Conservation (phyloP, 495 filamentous ascomycete genomes). For the Aspergillus bertholletiae region DNA sequence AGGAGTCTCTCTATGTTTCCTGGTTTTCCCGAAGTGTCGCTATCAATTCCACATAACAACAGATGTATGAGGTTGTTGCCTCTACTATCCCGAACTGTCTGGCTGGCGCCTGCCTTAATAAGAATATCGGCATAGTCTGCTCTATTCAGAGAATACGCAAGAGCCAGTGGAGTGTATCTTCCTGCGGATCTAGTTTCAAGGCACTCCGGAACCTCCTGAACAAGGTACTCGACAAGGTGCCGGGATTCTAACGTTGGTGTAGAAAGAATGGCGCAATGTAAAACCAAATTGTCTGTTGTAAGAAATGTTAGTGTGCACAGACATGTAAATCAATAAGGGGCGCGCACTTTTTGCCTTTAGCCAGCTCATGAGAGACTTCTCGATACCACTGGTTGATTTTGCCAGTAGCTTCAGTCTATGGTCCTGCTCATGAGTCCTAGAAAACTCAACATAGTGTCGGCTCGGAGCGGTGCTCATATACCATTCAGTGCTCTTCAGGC, state of each 20-base stretch:
- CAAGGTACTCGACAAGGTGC: constrained; percentile 58
- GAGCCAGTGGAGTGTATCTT: constrained; percentile 58
- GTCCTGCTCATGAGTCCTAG: constrained; percentile 53
- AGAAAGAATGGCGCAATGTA: constrained; percentile 62
- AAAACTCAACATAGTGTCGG: constrained; percentile 60
- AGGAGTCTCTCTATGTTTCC: constrained; percentile 41
- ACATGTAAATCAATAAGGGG: background rate
- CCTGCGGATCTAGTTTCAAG: constrained; percentile 52
- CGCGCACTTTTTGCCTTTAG: constrained; percentile 47
- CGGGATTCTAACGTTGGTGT: constrained; percentile 33
- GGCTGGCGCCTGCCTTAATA: constrained; percentile 62
- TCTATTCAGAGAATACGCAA: constrained; percentile 52
- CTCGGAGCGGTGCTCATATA: constrained; percentile 63
- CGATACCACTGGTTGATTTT: constrained; percentile 51
- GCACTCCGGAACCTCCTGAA: constrained; percentile 52
- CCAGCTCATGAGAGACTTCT: constrained; percentile 58
- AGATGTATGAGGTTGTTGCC: constrained; percentile 61
- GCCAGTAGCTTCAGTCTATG: constrained; percentile 52
- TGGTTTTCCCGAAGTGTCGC: constrained; percentile 7
- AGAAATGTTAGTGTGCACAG: background rate
- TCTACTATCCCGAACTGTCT: constrained; percentile 46
- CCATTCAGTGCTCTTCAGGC: constrained; percentile 62
- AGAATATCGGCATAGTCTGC: constrained; percentile 53
- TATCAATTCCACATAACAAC: constrained; percentile 28
- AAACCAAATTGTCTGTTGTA: constrained; percentile 51